Conservation (phyloP, 106 monocot genomes). For the Phalaenopsis equestris region DNA sequence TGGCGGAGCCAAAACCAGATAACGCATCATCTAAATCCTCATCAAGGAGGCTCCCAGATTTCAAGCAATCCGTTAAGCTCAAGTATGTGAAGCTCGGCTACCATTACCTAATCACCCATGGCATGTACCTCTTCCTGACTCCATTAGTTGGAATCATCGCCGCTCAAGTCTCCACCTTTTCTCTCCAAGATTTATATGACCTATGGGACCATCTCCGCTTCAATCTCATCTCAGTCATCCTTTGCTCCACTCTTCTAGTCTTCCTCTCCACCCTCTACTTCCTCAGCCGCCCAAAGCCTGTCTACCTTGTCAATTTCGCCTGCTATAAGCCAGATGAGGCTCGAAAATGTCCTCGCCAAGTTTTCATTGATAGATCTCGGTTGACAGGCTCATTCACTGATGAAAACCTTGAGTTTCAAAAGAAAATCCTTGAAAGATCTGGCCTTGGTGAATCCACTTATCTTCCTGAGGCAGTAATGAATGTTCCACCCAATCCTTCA, state of each 20-base stretch:
- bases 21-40: background rate
- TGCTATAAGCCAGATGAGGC: constrained; percentile 16
- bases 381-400: constrained; percentile 4
- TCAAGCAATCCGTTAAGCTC: constrained; percentile 16
- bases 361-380: constrained; percentile 2
- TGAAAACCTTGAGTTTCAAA: constrained; percentile 12
- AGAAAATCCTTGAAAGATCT: constrained; percentile 12
- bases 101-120: constrained; percentile 23
- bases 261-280: constrained; percentile 20
- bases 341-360: constrained; percentile 9
- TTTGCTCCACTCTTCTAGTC: constrained; percentile 14
- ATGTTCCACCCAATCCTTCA: constrained; percentile 13
- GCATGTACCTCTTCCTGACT: constrained; percentile 14
- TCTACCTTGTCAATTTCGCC: constrained; percentile 16
- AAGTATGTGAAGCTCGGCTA: constrained; percentile 21
- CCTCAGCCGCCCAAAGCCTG: constrained; percentile 10
- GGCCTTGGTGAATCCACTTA: constrained; percentile 19
- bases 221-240: constrained; percentile 13
- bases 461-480: constrained; percentile 10
- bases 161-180: constrained; percentile 15
- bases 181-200: constrained; percentile 8
- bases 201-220: constrained; percentile 13
- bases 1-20: constrained; percentile 14
- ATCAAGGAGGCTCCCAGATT: constrained; percentile 11
- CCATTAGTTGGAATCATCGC: constrained; percentile 7